Evolutionary conservation across 1,284 basidiomycete species (phyloP).

Genomic region (Macrocybe sp.): DNA sequence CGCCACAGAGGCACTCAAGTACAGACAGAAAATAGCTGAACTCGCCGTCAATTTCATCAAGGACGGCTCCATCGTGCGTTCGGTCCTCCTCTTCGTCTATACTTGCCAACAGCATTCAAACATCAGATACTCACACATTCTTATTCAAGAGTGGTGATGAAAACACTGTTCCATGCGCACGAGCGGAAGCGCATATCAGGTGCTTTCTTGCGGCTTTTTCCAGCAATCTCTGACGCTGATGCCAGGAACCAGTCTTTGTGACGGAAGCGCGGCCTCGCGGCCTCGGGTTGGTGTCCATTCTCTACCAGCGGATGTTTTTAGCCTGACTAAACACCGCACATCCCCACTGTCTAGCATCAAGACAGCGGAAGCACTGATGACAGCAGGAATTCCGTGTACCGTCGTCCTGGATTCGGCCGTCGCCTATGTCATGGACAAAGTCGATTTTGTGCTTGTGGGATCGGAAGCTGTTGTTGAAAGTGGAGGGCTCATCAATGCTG

Average conservation of each 20-base stretch:
- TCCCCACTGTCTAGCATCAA: conserved; percentile 55
- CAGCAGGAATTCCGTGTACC: conserved; percentile 89
- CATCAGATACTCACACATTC: conserved; percentile 90
- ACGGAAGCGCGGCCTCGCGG: conserved; percentile 91
- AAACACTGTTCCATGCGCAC: conserved; percentile 86
- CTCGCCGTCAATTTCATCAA: conserved; percentile 91
- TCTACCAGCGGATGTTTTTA: conserved; percentile 8
- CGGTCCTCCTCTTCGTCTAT: conserved; percentile 1
- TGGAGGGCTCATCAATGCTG: conserved; percentile 84
- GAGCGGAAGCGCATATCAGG: conserved; percentile 86
- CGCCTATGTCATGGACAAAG: conserved; percentile 94
- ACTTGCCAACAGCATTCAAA: conserved; percentile 5
- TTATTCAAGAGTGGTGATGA: conserved; percentile 94
- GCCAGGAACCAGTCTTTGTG: conserved; percentile 70
- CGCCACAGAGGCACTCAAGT: conserved; percentile 76
- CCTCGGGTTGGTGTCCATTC: conserved; percentile 54
- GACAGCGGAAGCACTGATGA: conserved; percentile 81
- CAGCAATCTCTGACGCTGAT: no score
- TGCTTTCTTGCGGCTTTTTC: conserved; percentile 13
- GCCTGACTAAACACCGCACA: conserved; percentile 9
- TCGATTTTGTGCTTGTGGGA: conserved; percentile 93
- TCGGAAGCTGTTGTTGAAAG: conserved; percentile 97
- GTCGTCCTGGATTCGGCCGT: conserved; percentile 96
- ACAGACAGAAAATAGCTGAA: conserved; percentile 87
- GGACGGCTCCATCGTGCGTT: conserved; percentile 84